Base-by-base conservation (phyloP, 2,329 filamentous ascomycete species). In the Scortechinia acanthostroma region DNA sequence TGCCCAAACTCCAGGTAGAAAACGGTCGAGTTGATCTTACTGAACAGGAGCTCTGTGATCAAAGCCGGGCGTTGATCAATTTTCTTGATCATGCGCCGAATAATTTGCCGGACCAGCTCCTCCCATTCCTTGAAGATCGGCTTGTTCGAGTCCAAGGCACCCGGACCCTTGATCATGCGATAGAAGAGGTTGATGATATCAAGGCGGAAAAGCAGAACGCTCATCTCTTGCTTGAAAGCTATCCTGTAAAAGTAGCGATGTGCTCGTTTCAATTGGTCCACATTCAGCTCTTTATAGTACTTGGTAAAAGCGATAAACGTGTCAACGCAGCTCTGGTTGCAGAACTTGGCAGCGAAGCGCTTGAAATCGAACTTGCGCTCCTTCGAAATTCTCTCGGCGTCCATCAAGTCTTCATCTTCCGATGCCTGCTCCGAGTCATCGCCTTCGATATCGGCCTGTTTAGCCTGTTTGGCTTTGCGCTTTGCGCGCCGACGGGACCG, bases 351-450 rank as follows among this genome's bases (percentile, higher is more conserved):
- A 10, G 86, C 73, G 58, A 96, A 97, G 2, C 85, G 80, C 47
- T 77, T 80, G 59, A 98, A 98, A 64, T 97, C 89, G 59, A 98
- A 98, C 54, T 91, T 95, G 44, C 93, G 82, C 60, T 98, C 93
- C 35, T 78, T 83, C 20, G 81, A 83, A 0, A 81, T 78, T 45
- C 76, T 76, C 52, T 90, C 82, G 1, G 84, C 88, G 53, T 81
- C 76, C 20, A 70, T 74, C 37, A 78, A 83, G 42, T 86, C 84
- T 2, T 86, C 86, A 2, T 80, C 80, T 15, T 80, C 78, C 19
- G 77, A 75, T 4, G 72, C 69, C 6, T 40, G 35, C 35, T 19
- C 35, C n/a, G 10, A 10, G 1, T 68, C 69, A 14, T 73, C 72
- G 4, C 72, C 69, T 13, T 69, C 68, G 6, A 61, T 65, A 0